Evolutionary conservation across 208 protist species (phyloP), one percentile per base, ranked within the genome.

Genomic region (Leishmania turanica): DNA sequence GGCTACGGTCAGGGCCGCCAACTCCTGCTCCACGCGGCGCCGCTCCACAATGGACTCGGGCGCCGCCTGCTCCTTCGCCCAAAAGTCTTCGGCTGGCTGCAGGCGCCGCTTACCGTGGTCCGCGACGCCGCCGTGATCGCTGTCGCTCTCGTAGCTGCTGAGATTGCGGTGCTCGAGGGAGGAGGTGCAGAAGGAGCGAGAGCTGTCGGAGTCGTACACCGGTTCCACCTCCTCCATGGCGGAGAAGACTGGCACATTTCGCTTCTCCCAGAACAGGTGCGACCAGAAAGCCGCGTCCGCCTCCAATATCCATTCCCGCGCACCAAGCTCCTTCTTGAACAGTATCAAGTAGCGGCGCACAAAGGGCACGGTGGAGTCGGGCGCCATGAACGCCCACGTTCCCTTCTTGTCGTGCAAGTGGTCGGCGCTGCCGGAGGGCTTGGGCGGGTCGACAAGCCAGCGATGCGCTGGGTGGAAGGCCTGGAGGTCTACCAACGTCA

Each of bases 381-480:
- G 49, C n/a, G 47, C 51, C 75, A 84, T 80, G 69, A 84, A 80
- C 5, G 75, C 66, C 47, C 62, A 79, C 70, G 31, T 40, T 7
- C 31, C 40, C 66, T 42, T 15, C 37, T 8, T 45, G 8, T 47
- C 40, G 4, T 15, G 40, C 17, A 4, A n/a, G 45, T 7, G 70
- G 70, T 40, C 6, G n/a, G 24, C 45, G 11, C 53, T 56, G 72
- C 58, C 69, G 69, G 54, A 31, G 56, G 37, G 73, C 81, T 54
- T 60, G 62, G 40, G 34, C 45, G 69, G 81, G 72, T 40, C 54
- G 68, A 80, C 81, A 70, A 84, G 72, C 81, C 81, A 84, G 54
- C 75, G 81, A 31, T 84, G 81, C 75, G 66, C 31, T 17, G 81
- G 75, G 75, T 84, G 81, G 58, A 84, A 80, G 58, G 81, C 81